Conservation (phyloP, 1,284 basidiomycete species). For the Cryptococcus hybrid region DNA sequence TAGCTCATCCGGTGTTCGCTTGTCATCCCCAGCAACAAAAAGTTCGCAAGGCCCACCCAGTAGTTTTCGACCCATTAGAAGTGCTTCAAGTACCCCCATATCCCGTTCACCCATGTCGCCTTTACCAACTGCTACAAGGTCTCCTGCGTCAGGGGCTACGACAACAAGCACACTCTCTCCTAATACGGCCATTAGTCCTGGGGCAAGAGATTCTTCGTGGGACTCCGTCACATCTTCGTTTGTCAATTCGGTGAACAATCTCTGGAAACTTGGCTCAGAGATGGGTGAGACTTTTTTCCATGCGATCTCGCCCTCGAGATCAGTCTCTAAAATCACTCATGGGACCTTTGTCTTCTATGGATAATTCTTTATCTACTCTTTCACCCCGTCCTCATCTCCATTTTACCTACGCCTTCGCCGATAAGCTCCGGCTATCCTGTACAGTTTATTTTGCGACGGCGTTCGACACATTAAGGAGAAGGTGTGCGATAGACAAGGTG, state of each 20-base stretch:
- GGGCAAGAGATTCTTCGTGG: constrained; percentile 26
- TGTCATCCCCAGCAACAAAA: background rate
- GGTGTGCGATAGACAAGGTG: constrained; percentile 65
- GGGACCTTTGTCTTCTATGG: constrained; percentile 20
- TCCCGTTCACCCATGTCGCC: background rate
- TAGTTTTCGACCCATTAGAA: constrained; percentile 10
- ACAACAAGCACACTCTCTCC: background rate
- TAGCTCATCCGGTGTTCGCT: background rate
- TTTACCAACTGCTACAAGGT: background rate
- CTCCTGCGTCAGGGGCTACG: background rate
- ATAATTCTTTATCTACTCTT: constrained; percentile 35
- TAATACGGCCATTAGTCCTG: background rate
- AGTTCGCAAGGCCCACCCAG: constrained; percentile 6
- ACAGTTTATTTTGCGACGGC: constrained; percentile 75
- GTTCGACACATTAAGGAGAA: constrained; percentile 63
- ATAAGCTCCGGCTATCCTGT: constrained; percentile 68
- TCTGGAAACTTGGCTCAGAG: constrained; percentile 28
- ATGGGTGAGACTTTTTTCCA: constrained; percentile 27
- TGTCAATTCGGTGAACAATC: constrained; percentile 31
- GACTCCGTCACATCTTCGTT: constrained; percentile 36
- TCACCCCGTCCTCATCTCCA: constrained; percentile 73
- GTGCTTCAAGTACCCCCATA: constrained; percentile 7
- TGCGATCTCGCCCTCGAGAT: constrained; percentile 21
- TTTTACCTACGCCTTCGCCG: constrained; percentile 71
- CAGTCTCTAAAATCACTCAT: constrained; percentile 29